Evolutionary conservation across 345 rosid species (phyloP).

Genomic region (Linum tenue): DNA sequence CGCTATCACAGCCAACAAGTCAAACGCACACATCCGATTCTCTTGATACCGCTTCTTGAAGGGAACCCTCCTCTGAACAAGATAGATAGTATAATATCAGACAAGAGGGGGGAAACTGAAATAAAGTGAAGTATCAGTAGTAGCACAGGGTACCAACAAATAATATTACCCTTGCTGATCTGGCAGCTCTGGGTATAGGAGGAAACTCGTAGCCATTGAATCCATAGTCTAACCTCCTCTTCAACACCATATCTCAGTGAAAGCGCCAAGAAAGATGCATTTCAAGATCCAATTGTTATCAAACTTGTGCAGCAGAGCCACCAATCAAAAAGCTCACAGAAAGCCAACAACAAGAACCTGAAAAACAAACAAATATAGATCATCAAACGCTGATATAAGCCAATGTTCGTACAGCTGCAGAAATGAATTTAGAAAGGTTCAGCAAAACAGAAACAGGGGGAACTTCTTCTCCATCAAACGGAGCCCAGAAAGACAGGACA

Average conservation of each 20-base stretch:
- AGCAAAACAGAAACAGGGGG: too few relatives aligned
- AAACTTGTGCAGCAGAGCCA: too few relatives aligned
- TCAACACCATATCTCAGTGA: constrained; percentile 53
- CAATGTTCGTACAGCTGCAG: too few relatives aligned
- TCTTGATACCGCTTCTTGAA: constrained; percentile 42
- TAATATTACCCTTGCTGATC: constrained; percentile 74
- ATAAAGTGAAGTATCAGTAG: not conserved
- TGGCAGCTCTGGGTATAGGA: constrained; percentile 71
- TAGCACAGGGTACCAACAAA: constrained; percentile 7
- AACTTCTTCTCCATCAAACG: too few relatives aligned
- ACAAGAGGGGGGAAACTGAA: not conserved
- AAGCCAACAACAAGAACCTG: too few relatives aligned
- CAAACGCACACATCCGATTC: constrained; percentile 55
- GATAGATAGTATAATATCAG: not conserved
- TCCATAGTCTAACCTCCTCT: constrained; percentile 76
- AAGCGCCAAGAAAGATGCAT: not conserved
- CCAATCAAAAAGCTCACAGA: too few relatives aligned
- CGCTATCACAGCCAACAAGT: constrained; percentile 90
- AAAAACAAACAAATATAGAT: too few relatives aligned
- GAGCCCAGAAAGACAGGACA: too few relatives aligned
- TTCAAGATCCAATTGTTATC: not conserved
- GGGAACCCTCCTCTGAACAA: constrained; percentile 48
- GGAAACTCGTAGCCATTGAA: constrained; percentile 90
- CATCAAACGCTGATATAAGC: too few relatives aligned
- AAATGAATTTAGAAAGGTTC: too few relatives aligned